Base-by-base conservation (phyloP, 176 grass and related monocot species). In the Cenchrus fungigraminus region DNA sequence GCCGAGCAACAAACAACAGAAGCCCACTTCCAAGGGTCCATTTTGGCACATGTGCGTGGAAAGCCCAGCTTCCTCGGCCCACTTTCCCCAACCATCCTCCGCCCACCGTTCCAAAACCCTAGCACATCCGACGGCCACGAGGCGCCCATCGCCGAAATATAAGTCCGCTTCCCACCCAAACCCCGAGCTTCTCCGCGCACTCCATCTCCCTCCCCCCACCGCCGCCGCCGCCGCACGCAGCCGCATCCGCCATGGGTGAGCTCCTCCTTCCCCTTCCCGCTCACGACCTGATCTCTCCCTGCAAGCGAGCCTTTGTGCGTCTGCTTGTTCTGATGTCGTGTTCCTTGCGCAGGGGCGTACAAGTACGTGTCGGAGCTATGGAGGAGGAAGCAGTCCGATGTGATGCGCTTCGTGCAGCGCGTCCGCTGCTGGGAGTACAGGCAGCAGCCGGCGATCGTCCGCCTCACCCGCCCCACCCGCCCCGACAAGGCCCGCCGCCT, bases 401-500 rank as follows among this genome's bases (percentile, higher is more conserved):
- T 90, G 86, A 93, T 93, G 91, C 80, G 91, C 40, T 93, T 93
- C 83, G 85, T 93, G 74, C 91, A 93, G 86, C 88, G 88, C 73
- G 91, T 93, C 46, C 85, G 91, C 55, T 93, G 91, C 83, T 93
- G 91, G 91, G 91, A 93, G 86, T 94, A 91, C 84, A 85, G 92
- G 75, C 92, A 91, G 85, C 88, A 91, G 73, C 88, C 92, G 19
- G 86, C 92, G 10, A 93, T 93, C 79, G 85, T 90, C 42, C 88
- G 91, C 53, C 65, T 97, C 73, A 89, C 87, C 79, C 74, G 89
- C 69, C 89, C 89, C 46, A 91, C 89, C 22, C 89, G 91, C 40
- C 94, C 94, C 64, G 94, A 97, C 91, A 90, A 83, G 94, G 94
- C 89, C 2, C 94, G 94, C 53, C 94, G 94, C 85, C 94, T 97